Base-by-base conservation (phyloP, 2,329 filamentous ascomycete species). In the Arachnopeziza araneosa region DNA sequence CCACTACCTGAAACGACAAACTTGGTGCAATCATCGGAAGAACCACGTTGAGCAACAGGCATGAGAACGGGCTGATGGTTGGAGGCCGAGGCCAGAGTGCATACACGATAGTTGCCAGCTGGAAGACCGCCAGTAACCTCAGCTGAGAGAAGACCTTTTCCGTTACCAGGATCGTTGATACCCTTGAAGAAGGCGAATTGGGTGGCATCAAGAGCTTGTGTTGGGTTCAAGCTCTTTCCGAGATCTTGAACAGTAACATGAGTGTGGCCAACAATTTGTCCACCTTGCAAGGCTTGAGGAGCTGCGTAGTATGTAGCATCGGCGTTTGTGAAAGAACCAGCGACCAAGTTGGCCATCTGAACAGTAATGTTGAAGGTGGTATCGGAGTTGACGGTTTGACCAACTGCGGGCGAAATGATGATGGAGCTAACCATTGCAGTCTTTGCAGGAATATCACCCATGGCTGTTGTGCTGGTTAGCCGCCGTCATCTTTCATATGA, bases 1-100 rank as follows among this genome's bases (percentile, higher is more conserved):
- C 66, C 68, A 24, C 53, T 66, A 10, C 63, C 68, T 51, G 54
- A 66, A 50, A 78, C 76, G 22, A 70, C 73, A 60, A 79, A 78
- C 62, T 77, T 77, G 21, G 70, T 74, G 63, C 77, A 79, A 63
- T 79, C 77, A 63, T 79, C 77, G 30, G 75, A 71, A 50, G 75
- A 70, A 63, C 77, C 77, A 60, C 77, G 72, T 68, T 78, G 76
- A 48, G 77, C 77, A 50, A 79, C 73, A 24, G 75, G 75, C 75
- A 77, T 77, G 22, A 75, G 59, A 24, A 76, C 75, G 54, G 75
- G 73, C 54, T 77, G 75, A 69, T 79, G 77, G 64, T 78, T 79
- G 49, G 71, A 69, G 17, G 77, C 66, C 48, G 72, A 70, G 53
- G 70, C 71, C 72, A 79, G 72, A 8, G 77, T 77, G 68, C 77